A percentile compares a stretch with the other conserved stretches of the same genome.
Conservation (phyloP, 2,329 filamentous ascomycete species). For the Fusarium succisae region DNA sequence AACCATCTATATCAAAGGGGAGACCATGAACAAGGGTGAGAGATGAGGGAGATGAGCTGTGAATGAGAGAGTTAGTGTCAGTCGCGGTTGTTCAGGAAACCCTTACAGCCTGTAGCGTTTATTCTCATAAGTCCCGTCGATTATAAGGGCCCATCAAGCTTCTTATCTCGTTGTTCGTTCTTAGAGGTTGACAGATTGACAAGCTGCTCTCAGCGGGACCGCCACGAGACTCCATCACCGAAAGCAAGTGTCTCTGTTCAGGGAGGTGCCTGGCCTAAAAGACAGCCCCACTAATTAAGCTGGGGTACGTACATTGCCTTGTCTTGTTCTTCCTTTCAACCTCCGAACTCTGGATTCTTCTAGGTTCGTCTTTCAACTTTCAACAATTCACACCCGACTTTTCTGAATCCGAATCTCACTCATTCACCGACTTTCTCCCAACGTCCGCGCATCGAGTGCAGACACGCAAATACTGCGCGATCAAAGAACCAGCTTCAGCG, state of each 20-base stretch:
- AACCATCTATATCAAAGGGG: conserved; percentile 30
- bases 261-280: conserved; percentile 16
- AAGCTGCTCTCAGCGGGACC: conserved; percentile 20
- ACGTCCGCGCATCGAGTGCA: not conserved
- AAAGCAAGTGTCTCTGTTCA: conserved; percentile 7
- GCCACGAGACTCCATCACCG: conserved; percentile 35
- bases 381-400: conserved; percentile 11
- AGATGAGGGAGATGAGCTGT: conserved; percentile 20
- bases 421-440: not conserved
- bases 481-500: not conserved
- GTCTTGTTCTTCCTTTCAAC: conserved; percentile 16
- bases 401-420: not conserved
- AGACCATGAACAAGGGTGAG: conserved; percentile 34
- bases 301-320: conserved; percentile 33
- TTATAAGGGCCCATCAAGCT: not conserved
- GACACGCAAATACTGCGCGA: not conserved
- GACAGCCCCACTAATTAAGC: conserved; percentile 38
- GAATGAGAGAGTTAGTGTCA: not conserved
- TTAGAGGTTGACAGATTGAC: conserved; percentile 28
- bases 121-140: not conserved
- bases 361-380: conserved; percentile 14
- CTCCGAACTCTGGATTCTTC: conserved; percentile 22
- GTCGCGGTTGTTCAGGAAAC: not conserved
- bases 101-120: not conserved
- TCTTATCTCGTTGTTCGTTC: not conserved